Evolutionary conservation across 768 basidiomycete genomes (phyloP).

Genomic region (Dentipellis sp.): DNA sequence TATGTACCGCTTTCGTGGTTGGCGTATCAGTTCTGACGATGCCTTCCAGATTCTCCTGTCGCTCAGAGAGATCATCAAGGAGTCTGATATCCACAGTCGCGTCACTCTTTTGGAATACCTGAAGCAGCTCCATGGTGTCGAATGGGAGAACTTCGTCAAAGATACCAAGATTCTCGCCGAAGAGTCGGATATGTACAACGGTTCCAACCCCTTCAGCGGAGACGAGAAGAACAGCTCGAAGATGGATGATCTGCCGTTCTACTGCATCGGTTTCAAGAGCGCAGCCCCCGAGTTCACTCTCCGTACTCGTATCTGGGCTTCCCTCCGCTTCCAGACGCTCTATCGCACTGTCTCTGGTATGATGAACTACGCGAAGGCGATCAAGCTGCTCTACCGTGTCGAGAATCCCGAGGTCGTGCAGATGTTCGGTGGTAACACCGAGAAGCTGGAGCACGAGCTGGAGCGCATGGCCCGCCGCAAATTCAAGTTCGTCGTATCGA

Average conservation of each 20-base stretch:
- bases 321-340: slow-evolving; percentile 94
- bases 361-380: slow-evolving; percentile 99
- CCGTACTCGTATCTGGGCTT: slow-evolving; percentile 98
- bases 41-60: slow-evolving; percentile 74
- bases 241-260: slow-evolving; percentile 91
- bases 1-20: slow-evolving; percentile 18
- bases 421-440: slow-evolving; percentile 94
- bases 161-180: slow-evolving; percentile 99
- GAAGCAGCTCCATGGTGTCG: slow-evolving; percentile 95
- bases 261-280: slow-evolving; percentile 98
- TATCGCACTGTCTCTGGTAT: slow-evolving; percentile 99
- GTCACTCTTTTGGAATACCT: slow-evolving; percentile 97
- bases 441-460: slow-evolving; percentile 90
- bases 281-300: slow-evolving; percentile 97
- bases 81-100: slow-evolving; percentile 94
- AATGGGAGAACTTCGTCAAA: slow-evolving; percentile 99
- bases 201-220: slow-evolving; percentile 58
- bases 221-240: slow-evolving; percentile 78
- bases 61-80: slow-evolving; percentile 95
- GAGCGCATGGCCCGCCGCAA: slow-evolving; percentile 97
- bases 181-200: slow-evolving; percentile 83
- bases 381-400: slow-evolving; percentile 98
- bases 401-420: slow-evolving; percentile 99
- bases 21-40: not conserved
- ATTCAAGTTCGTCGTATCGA: slow-evolving; percentile 98